Percentiles rank a stretch among this genome's conserved stretches.
Conservation (phyloP, 2,329 filamentous ascomycete genomes). For the Scedosporium apiospermum region DNA sequence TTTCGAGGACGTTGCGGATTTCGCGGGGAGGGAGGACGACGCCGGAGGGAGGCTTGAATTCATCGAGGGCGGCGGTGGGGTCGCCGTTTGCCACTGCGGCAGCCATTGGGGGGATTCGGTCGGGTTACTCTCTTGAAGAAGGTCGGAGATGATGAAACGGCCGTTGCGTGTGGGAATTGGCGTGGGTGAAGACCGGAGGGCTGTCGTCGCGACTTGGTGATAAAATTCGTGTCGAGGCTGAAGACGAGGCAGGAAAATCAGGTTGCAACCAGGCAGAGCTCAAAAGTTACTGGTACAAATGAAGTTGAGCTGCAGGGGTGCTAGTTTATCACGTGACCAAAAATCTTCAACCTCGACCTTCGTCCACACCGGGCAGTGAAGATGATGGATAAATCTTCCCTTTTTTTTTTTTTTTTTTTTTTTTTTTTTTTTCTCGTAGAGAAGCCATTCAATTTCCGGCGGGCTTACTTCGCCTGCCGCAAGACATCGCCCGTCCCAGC, state of each 20-base stretch:
- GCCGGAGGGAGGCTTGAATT: conserved; percentile 69
- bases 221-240: neutral
- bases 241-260: neutral
- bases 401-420: too few relatives aligned
- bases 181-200: neutral
- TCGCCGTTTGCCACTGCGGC: conserved; percentile 19
- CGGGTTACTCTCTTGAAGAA: neutral
- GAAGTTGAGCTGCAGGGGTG: too few relatives aligned
- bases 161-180: neutral
- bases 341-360: too few relatives aligned
- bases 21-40: conserved; percentile 84
- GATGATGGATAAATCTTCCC: too few relatives aligned
- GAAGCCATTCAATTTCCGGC: too few relatives aligned
- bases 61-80: conserved; percentile 45
- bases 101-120: neutral
- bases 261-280: neutral
- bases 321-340: neutral
- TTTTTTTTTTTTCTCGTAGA: too few relatives aligned
- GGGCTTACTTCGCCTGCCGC: too few relatives aligned
- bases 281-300: neutral
- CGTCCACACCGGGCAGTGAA: too few relatives aligned
- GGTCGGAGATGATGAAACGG: neutral
- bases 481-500: too few relatives aligned
- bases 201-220: neutral
- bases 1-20: conserved; percentile 78